Evolutionary conservation across 148 eudicot genomes (phyloP), one percentile per base, ranked within the genome.

Genomic region (Simmondsia chinensis): DNA sequence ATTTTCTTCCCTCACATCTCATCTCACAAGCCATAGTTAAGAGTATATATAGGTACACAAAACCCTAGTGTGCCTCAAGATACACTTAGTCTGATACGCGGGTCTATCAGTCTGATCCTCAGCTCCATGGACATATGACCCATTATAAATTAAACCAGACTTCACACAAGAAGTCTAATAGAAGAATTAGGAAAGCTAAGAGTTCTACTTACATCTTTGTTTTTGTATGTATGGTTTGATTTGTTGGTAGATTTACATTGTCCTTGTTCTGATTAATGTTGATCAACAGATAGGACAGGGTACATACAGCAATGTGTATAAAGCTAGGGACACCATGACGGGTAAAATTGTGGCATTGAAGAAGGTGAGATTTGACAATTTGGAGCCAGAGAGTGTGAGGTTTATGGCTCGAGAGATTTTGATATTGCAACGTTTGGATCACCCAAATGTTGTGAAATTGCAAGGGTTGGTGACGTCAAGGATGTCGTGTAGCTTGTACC

Each of bases 341-440:
- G 93, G 93, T 5, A 82, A 73, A 16, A 61, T 86, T 43, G 96
- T 86, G 15, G 96, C 96, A 1, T 24, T 86, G 47, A 86, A 86
- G 60, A 86, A 86, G 56, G 96, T 82, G 47, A 65, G 91, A 26
- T 86, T 86, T 42, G 93, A 86, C 54, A 86, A 86, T 69, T 71
- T 86, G 61, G 96, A 86, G 74, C 91, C 87, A 0, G 96, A 82
- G 64, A 86, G 87, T 62, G 91, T 86, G 12, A 75, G 64, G 54
- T 86, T 86, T 51, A 86, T 86, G 93, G 87, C 96, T 11, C 63
- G 89, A 36, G 95, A 85, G 68, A 85, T 85, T 55, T 54, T 80
- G 70, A 77, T 85, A 14, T 55, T 80, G 55, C 70, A 87, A 26
- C 63, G 81, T 8, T 52, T 86, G 69, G 83, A 82, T 71, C 96